Base-by-base conservation (phyloP, 169 alveolate species). In the Cryptosporidium sp. region DNA sequence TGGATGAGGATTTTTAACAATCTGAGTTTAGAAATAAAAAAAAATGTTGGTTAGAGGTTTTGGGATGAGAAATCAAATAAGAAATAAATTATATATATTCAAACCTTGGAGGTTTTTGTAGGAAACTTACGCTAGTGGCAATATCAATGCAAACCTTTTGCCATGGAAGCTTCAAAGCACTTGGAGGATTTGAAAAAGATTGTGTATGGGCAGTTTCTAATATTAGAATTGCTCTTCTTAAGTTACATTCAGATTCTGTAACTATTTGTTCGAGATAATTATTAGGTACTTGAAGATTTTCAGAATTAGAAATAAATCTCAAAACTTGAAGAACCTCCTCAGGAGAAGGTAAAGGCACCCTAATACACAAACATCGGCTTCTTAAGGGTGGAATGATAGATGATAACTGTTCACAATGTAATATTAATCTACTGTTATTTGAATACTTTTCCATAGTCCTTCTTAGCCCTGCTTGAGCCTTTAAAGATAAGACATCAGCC, bases 401-500 rank as follows among this genome's bases (percentile, higher is more conserved):
- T 16, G 96, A 94, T 53, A 93, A 91, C 67, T 94, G 96, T 26
- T 96, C 97, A 56, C 97, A 95, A 85, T 94, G 95, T 87, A 97
- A 93, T 70, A 98, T 96, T 61, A 97, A 92, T 91, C 99, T 94
- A 29, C 96, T 95, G 70, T 94, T 95, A 56, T 93, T 92, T 93
- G 97, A 94, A 84, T 96, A 96, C 58, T 97, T 97, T 80, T 96
- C 99, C 97, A 97, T 94, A 14, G 98, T 97, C 72, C 99, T 93
- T 91, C 99, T 96, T 33, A 98, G 92, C 29, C 98, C 98, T 37
- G 99, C 98, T 92, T 97, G 96, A n/a, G 99, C 99, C 72, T 95
- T 95, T 58, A 75, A 95, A 45, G 98, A 93, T 37, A 98, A 93
- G 60, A 95, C 92, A 70, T 97, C 99, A 7, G 97, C 98, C 87